Percentiles rank a stretch among this genome's conserved stretches.
phyloP scores from a whole-genome alignment of 1,284 basidiomycete genomes.

The Rhodotorula sp. region DNA sequence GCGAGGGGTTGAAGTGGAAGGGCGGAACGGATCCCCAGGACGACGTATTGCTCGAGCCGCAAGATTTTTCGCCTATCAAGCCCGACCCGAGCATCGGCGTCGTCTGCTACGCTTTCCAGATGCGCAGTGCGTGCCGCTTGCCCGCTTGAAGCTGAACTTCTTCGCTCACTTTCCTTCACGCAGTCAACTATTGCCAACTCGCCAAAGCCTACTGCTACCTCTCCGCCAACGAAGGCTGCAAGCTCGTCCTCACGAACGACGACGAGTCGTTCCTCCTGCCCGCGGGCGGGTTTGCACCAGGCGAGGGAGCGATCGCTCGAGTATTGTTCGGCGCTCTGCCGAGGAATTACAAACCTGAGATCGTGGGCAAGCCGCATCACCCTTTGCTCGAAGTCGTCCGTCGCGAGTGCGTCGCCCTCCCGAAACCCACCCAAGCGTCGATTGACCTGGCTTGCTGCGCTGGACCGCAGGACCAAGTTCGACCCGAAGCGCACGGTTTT shows the following conservation, averaged over 20 bases:
- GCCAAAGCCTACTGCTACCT: constrained; percentile 92
- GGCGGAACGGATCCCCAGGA: constrained; percentile 88
- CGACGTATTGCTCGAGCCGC: constrained; percentile 69
- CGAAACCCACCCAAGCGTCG: too few relatives aligned
- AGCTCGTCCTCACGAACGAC: constrained; percentile 87
- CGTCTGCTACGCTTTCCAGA: constrained; percentile 63
- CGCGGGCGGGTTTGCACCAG: constrained; percentile 27
- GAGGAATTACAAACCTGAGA: constrained; percentile 58
- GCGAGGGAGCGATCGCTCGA: constrained; percentile 74
- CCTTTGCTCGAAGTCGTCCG: constrained; percentile 94
- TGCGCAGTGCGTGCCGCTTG: constrained; percentile 15
- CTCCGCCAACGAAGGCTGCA: constrained; percentile 63
- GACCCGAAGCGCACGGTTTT: constrained; percentile 84
- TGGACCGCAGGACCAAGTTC: constrained; percentile 54
- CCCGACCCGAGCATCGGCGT: constrained; percentile 78
- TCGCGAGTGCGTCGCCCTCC: constrained; percentile 67
- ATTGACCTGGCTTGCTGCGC: too few relatives aligned
- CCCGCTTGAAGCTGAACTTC: constrained; percentile 5
- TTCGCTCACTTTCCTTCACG: not conserved
- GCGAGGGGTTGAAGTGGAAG: constrained; percentile 72
- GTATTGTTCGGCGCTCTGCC: constrained; percentile 70
- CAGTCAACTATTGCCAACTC: constrained; percentile 83
- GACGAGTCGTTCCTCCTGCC: constrained; percentile 67
- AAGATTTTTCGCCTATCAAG: constrained; percentile 61
- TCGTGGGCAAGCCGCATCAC: constrained; percentile 86